Conservation (phyloP, 352 stramenopile species). For the Aphanomyces euteiches region DNA sequence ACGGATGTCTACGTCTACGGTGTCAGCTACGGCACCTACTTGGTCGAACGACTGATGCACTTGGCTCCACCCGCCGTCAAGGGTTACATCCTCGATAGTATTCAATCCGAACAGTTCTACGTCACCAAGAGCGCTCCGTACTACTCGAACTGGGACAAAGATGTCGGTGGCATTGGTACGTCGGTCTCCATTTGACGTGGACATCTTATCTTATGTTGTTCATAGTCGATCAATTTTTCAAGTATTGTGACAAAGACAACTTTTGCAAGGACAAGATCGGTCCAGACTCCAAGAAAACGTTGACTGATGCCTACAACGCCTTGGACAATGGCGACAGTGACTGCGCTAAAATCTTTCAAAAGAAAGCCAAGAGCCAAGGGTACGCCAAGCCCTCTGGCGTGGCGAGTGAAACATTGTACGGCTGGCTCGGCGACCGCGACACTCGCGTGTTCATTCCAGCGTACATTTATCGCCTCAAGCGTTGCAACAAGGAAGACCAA, state of each 20-base stretch:
- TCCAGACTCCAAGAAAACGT: constrained; percentile 11
- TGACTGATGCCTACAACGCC: constrained; percentile 5
- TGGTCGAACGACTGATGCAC: constrained; percentile 50
- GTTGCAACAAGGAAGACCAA: constrained; percentile 36
- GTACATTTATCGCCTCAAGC: constrained; percentile 39
- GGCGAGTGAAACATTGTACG: constrained; percentile 26
- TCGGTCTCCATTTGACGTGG: constrained; percentile 31
- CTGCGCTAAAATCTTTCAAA: constrained; percentile 36
- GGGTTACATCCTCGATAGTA: constrained; percentile 49
- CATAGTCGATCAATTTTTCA: constrained; percentile 38
- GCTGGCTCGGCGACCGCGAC: not conserved
- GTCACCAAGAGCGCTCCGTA: not conserved
- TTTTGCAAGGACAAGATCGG: constrained; percentile 18
- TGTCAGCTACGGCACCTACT: constrained; percentile 54
- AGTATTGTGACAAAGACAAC: not conserved
- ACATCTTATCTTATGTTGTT: constrained; percentile 30
- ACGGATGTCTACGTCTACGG: constrained; percentile 46
- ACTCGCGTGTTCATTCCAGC: constrained; percentile 38
- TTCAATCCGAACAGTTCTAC: constrained; percentile 26
- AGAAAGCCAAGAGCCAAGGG: constrained; percentile 38
- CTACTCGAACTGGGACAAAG: constrained; percentile 43
- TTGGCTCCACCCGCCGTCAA: constrained; percentile 39
- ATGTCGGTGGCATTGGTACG: constrained; percentile 40
- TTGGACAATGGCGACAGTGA: constrained; percentile 31
- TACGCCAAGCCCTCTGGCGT: constrained; percentile 40